Evolutionary conservation across 2,329 filamentous ascomycete species (phyloP), one percentile per base, ranked within the genome.

Genomic region (Elsinoe australis): DNA sequence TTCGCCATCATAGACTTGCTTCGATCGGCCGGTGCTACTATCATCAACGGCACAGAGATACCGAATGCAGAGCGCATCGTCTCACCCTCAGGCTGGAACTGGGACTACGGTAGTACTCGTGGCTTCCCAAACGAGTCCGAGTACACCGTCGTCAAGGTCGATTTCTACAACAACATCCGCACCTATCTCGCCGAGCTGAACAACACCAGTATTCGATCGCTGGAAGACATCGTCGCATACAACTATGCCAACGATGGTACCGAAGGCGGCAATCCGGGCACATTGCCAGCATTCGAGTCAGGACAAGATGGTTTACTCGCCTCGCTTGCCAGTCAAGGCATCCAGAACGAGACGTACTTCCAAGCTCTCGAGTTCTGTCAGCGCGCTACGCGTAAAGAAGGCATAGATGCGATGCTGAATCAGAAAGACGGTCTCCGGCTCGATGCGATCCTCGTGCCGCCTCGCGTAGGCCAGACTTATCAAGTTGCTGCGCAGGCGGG

Each of bases 401-500:
- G 83, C 4, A 87, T 88, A 50, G 77, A 89, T 56, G 76, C 77
- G 8, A 84, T 83, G 2, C 69, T 88, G 5, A 56, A 56, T 2
- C 60, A 64, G 15, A 63, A 58, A 54, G 62, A 69, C 17, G 67
- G 66, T 3, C 59, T 62, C 2, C 54, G 64, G 15, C 67, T 87
- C 1, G 73, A 79, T 49, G 83, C 75, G 1, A 68, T 88, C 2
- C 69, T 89, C 1, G 80, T 85, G 0, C 83, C 83, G 4, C 71
- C 82, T 0, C 78, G 83, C 57, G 79, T 83, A 2, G 83, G 74
- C 0, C 80, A 85, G 61, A 76, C 76, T 3, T 79, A 79, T 53
- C 79, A 85, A 63, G 76, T 85, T 51, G 80, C 82, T 0, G 84
- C 85, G 0, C 82, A 87, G 64, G 85, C 84, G 5, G 83, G 83